Base-by-base conservation (phyloP, 768 basidiomycete genomes). In the Mrakia gelida region DNA sequence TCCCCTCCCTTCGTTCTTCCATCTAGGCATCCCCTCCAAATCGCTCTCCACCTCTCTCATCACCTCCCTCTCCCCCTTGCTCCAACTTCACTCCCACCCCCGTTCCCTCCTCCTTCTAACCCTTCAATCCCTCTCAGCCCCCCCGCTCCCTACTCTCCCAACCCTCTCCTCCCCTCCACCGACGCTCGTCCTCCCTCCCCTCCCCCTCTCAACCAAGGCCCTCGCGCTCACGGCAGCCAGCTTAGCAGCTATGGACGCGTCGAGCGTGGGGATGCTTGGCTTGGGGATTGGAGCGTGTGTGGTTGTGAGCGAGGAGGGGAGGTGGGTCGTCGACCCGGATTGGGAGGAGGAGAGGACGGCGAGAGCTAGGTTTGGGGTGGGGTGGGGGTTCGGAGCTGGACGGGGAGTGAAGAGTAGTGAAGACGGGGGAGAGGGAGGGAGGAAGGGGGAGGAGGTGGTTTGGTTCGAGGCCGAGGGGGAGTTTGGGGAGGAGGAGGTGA, bases 101-200 rank as follows among this genome's bases (percentile, higher is more conserved):
- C 86, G 93, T 21, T 89, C 91, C 3, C 87, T 92, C 15, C 86
- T 93, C 3, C 92, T 93, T 80, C 86, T 94, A n/a, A 90, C 92
- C 0, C 86, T 91, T 0, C 93, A 94, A 83, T 86, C 88, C 3
- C 85, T 92, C 1, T 82, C 84, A 0, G 76, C 83, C 15, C 67
- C 28, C 62, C 83, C 81, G n/a, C 80, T 76, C 2, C 80, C 82
- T 75, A 52, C 71, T 30, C 65, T 79, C 21, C 75, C 78, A 26
- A 68, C 75, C 1, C 41, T 70, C 67, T 15, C 41, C 70, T 38
- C 56, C 41, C 38, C 65, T 28, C 65, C 34, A 18, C 52, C 34
- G 61, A 63, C 32, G 3, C 28, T n/a, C 84, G 15, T 79, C 78
- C 59, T 63, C 23, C 45, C 71, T 0, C 34, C 73, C 23, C 54